Evolutionary conservation across 345 rosid genomes (phyloP), one percentile per base, ranked within the genome.

Genomic region (Anastatica hierochuntica): DNA sequence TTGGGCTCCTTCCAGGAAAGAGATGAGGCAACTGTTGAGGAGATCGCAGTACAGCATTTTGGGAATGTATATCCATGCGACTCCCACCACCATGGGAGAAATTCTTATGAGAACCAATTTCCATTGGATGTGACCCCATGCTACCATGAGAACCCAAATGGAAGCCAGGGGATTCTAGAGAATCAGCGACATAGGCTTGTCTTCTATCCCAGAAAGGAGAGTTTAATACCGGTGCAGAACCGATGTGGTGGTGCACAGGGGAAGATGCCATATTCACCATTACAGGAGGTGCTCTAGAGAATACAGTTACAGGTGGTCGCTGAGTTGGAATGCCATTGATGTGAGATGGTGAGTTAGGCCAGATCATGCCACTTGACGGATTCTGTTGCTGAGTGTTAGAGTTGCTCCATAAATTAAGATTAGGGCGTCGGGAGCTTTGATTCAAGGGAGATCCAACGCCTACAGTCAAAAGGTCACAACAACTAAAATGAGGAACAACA

Each of bases 341-440:
- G 68, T 74, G 78, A n/a, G 95, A 79, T 45, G 87, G 85, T 1
- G 95, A 83, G 70, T 71, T 82, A 39, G 90, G 87, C 95, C 97
- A 94, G 49, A 77, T 76, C 78, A 79, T 67, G 58, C 73, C 71
- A 76, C 70, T 70, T 30, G 94, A 66, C 50, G 77, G 72, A 67
- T 67, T 86, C 26, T 70, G 79, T 64, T 71, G 89, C 73, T 78
- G 85, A 54, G 89, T 67, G 67, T 73, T 80, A 68, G 65, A 37
- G 43, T 71, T 81, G 60, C 60, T 74, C 99, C 94, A 85, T 48
- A 66, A 47, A 58, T 66, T 78, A 33, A 70, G 84, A 69, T 74
- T 76, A 59, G 80, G 78, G 39, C 76, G 80, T 38, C 74, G 72
- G 57, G 87, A 54, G 66, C 79, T 80, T 71, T 89, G 94, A 61